Base-by-base conservation (phyloP, 2,329 filamentous ascomycete species). In the Talaromyces sp. region DNA sequence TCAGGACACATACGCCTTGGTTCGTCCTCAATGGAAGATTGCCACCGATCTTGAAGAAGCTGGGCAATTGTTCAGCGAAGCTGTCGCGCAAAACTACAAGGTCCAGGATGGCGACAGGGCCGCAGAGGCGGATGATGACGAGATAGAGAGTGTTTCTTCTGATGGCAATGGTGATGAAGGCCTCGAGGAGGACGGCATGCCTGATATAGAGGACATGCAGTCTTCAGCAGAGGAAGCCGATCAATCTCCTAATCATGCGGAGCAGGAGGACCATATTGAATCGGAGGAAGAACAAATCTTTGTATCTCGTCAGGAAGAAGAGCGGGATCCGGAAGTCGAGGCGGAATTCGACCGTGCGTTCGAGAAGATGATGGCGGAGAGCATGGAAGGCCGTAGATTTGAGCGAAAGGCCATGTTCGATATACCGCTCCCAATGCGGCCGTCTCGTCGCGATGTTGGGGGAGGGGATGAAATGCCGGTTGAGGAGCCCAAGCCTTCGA, bases 331-430 rank as follows among this genome's bases (percentile, higher is more conserved):
- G 0, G 93, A 97, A 77, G 91, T 89, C 46, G 95, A 99, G 70
- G 95, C 93, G 7, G 95, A 99, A 49, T 99, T 99, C 72, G 96
- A 99, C 71, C 90, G 93, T 68, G 95, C 98, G 76, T 95, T 96
- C 74, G 93, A 95, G 41, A 97, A 96, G 76, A 90, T 99, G 86
- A 98, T 99, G 93, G 86, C 93, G 56, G 95, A 99, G 75, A 97
- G 93, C 77, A 80, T 96, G 69, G 95, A 99, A 67, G 96, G 93
- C 4, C 87, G 95, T 68, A 97, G 96, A 69, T 96, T 96, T 67
- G 95, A 99, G 71, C 90, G 95, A 64, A 97, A 96, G 77, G 87
- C 90, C 29, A 84, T 95, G 56, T 97, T 99, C 70, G 96, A 99
- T 73, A 91, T 98, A n/a, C 92, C 96, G 1, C 79, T 99, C n/a